These are phyloP conservation scores for Calamus simplicifolius DNA, from an alignment of 176 grass and related monocot genomes.

Conservation along the genomic window DNA sequence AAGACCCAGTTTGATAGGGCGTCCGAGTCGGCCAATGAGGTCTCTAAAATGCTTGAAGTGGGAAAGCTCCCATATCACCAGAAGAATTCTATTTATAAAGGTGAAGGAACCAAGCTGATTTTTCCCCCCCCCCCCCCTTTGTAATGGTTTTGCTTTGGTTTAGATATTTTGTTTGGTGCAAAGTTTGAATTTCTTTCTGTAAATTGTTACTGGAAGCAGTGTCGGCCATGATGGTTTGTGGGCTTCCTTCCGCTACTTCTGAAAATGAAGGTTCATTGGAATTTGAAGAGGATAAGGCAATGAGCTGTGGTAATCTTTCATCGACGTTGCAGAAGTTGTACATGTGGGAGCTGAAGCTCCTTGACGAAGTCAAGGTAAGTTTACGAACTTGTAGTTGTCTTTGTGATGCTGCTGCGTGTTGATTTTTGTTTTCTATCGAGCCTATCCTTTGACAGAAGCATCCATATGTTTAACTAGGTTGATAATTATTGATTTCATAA, in stretches of 20 bases:
- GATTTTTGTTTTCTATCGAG: no score
- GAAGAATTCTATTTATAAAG: conserved; percentile 63
- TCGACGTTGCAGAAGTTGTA: conserved; percentile 71
- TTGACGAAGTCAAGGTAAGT: conserved; percentile 76
- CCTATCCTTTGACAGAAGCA: no score
- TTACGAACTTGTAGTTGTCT: no score
- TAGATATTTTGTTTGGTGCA: not conserved
- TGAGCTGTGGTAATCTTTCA: conserved; percentile 39
- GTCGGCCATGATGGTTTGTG: conserved; percentile 30
- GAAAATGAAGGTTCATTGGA: conserved; percentile 8
- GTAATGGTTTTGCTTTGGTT: not conserved
- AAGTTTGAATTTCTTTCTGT: conserved; percentile 5
- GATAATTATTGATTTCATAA: no score
- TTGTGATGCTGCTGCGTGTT: no score
- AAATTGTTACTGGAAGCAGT: conserved; percentile 10
- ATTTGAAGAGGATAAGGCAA: conserved; percentile 39
- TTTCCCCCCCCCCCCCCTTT: not conserved
- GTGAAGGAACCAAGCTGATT: conserved; percentile 18
- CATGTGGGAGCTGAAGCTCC: conserved; percentile 84
- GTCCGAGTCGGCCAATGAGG: conserved; percentile 18
- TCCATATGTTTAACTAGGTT: no score
- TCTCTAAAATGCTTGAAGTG: conserved; percentile 55
- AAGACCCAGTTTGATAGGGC: conserved; percentile 54
- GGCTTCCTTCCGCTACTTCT: conserved; percentile 23
- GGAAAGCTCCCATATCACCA: conserved; percentile 51